phyloP scores from a whole-genome alignment of 805 yeast genomes.

The Candida tibetensis region DNA sequence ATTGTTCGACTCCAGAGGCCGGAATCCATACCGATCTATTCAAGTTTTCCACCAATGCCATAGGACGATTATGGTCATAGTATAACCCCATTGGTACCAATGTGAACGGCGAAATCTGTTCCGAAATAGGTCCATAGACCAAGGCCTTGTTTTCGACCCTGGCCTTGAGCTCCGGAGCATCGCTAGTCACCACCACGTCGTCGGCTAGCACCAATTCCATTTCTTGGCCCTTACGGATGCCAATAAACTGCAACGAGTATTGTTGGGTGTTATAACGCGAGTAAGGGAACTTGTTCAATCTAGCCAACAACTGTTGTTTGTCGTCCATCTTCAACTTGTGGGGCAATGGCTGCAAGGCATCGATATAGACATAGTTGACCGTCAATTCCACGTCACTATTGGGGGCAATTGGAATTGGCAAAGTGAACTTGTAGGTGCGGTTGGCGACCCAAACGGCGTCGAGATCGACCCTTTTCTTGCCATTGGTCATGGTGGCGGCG shows the following conservation, averaged over 20 bases:
- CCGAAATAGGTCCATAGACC: slow-evolving; percentile 54
- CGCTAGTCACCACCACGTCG: slow-evolving; percentile 14
- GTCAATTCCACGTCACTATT: slow-evolving; percentile 49
- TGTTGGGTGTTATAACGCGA: slow-evolving; percentile 59
- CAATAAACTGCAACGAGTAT: slow-evolving; percentile 45
- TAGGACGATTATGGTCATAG: slow-evolving; percentile 65
- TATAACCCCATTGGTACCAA: slow-evolving; percentile 50
- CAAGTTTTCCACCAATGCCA: slow-evolving; percentile 57
- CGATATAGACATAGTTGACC: slow-evolving; percentile 48
- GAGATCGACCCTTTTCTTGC: slow-evolving; percentile 24
- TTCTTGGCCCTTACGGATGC: slow-evolving; percentile 47
- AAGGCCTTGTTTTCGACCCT: slow-evolving; percentile 39
- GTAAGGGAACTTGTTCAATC: slow-evolving; percentile 53
- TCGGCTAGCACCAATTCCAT: slow-evolving; percentile 29
- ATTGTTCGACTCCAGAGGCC: slow-evolving; percentile 68
- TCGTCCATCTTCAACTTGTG: slow-evolving; percentile 55
- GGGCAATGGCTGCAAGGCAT: slow-evolving; percentile 60
- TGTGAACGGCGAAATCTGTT: slow-evolving; percentile 45
- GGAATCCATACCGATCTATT: slow-evolving; percentile 85
- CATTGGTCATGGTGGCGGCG: slow-evolving; percentile 31
- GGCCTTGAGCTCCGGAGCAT: slow-evolving; percentile 33
- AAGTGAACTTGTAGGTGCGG: slow-evolving; percentile 39
- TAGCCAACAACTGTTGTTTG: slow-evolving; percentile 56
- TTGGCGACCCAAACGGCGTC: slow-evolving; percentile 18
- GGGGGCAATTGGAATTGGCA: slow-evolving; percentile 70